These are phyloP conservation scores for Parvularia atlantis DNA, from an alignment of 78 protist genomes.

Conservation along the genomic window DNA sequence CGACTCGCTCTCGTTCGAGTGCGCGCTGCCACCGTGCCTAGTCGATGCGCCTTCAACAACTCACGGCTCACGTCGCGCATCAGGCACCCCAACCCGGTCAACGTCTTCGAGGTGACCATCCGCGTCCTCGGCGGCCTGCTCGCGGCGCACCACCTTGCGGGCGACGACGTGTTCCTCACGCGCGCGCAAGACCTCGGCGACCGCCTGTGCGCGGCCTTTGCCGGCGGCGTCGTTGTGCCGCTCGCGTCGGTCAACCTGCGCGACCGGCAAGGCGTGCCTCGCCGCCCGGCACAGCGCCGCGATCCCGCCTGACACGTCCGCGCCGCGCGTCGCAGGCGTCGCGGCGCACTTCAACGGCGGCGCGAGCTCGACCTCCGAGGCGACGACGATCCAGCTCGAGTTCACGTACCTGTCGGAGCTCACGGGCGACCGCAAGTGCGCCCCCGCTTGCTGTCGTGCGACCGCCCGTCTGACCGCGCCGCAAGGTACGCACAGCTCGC, in stretches of 20 bases:
- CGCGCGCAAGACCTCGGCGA: constrained; percentile 41
- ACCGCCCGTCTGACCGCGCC: no score
- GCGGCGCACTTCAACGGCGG: background rate
- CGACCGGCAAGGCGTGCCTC: no score
- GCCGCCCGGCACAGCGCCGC: background rate
- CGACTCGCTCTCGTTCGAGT: background rate
- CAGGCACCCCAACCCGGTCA: constrained; percentile 14
- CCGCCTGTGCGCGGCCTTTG: constrained; percentile 35
- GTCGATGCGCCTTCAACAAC: background rate
- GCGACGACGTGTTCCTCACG: constrained; percentile 32
- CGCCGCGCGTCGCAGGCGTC: background rate
- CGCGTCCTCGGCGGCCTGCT: constrained; percentile 71
- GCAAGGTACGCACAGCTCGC: no score
- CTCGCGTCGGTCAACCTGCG: constrained; percentile 8
- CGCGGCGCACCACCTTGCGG: constrained; percentile 54
- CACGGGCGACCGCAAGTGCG: constrained; percentile 42
- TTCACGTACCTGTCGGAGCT: constrained; percentile 36
- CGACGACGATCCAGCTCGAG: constrained; percentile 74
- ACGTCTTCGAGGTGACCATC: constrained; percentile 71
- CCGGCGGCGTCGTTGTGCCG: constrained; percentile 35
- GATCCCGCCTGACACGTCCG: background rate
- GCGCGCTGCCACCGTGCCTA: no score
- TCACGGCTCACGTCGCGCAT: no score
- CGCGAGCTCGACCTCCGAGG: constrained; percentile 37
- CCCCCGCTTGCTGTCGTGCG: no score